These are phyloP conservation scores for Breviolum minutum DNA, from an alignment of 73 alveolate genomes.

Conservation along the genomic window DNA sequence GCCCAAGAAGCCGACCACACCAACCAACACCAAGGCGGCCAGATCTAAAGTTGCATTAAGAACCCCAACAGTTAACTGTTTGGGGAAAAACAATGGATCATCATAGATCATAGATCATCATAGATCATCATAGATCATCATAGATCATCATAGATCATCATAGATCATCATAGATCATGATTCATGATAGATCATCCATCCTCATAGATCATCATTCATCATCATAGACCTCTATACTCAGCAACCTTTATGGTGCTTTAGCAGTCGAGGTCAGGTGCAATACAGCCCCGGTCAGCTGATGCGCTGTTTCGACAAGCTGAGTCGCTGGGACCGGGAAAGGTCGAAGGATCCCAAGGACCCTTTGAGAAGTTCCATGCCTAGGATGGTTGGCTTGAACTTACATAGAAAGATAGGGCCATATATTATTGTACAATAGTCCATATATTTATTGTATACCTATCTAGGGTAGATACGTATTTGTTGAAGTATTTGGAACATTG, in stretches of 20 bases:
- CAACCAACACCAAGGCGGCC: no score
- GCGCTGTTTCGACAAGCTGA: constrained; percentile 67
- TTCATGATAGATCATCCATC: not conserved
- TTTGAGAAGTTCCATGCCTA: not conserved
- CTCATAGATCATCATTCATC: not conserved
- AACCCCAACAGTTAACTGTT: no score
- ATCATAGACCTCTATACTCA: not conserved
- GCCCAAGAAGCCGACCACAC: no score
- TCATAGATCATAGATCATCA: no score
- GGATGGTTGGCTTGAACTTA: not conserved
- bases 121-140: no score
- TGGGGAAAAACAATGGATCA: no score
- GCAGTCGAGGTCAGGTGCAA: not conserved
- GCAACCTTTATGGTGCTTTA: no score
- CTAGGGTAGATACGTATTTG: no score
- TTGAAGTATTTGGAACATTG: no score
- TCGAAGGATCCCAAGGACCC: not conserved
- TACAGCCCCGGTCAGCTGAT: constrained; percentile 41
- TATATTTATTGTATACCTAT: no score
- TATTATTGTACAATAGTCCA: no score
- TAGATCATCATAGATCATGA: not conserved
- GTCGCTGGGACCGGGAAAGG: not conserved
- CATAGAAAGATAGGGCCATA: not conserved
- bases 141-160: not conserved
- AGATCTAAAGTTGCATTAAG: no score